Percentiles rank a stretch among this genome's conserved stretches.
phyloP scores from a whole-genome alignment of 2,329 filamentous ascomycete species.

The Fusarium foetens region DNA sequence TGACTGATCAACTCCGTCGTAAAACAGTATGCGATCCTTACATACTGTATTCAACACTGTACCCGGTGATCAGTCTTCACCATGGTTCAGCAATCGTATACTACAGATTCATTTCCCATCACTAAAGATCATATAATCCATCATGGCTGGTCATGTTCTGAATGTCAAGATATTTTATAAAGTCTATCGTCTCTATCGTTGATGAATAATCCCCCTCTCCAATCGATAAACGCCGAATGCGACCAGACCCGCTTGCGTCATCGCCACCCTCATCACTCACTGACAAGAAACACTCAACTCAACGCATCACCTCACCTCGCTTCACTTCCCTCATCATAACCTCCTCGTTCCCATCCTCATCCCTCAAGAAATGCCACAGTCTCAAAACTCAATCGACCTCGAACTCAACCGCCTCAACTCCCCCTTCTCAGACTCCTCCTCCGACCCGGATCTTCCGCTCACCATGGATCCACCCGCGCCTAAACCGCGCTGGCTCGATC shows the following conservation, averaged over 20 bases:
- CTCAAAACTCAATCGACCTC: constrained; percentile 11
- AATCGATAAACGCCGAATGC: neutral
- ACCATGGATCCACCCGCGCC: constrained; percentile 26
- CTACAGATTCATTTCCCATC: neutral
- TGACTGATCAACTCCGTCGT: no score
- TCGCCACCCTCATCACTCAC: constrained; percentile 1
- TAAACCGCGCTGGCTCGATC: constrained; percentile 41
- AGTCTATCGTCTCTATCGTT: neutral
- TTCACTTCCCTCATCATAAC: neutral
- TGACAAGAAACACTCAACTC: constrained; percentile 3
- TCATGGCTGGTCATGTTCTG: accelerated
- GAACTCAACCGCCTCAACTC: constrained; percentile 26
- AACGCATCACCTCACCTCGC: neutral
- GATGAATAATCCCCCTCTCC: neutral
- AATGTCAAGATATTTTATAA: accelerated
- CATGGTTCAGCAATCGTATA: accelerated
- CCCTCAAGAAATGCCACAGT: constrained; percentile 15
- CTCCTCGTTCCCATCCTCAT: neutral
- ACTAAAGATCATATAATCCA: neutral
- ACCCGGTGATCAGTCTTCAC: accelerated
- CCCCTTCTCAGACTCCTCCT: constrained; percentile 7
- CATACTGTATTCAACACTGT: neutral
- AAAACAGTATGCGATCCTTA: accelerated
- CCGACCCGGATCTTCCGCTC: constrained; percentile 35
- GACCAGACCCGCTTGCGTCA: constrained; percentile 15